phyloP scores from a whole-genome alignment of 108 stramenopile species.

The Stephanodiscus minutulus region DNA sequence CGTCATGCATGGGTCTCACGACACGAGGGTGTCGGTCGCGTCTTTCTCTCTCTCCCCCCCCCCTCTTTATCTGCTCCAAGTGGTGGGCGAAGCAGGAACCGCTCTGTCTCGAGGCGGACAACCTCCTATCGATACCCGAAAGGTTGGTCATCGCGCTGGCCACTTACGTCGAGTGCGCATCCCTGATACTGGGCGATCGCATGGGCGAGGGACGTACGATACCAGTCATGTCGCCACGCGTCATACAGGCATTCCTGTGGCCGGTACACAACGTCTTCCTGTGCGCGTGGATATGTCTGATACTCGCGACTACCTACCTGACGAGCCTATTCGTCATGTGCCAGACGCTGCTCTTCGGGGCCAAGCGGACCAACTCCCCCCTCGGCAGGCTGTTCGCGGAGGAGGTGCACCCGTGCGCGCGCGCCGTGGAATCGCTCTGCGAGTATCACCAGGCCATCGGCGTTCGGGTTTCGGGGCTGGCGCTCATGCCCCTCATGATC shows the following conservation, averaged over 20 bases:
- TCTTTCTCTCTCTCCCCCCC: neutral
- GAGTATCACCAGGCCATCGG: constrained; percentile 77
- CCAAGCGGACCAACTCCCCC: constrained; percentile 66
- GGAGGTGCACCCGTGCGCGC: constrained; percentile 51
- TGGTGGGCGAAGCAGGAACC: constrained; percentile 90
- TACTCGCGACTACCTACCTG: constrained; percentile 60
- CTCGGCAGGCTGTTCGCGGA: constrained; percentile 59
- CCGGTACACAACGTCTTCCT: constrained; percentile 83
- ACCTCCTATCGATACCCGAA: constrained; percentile 65
- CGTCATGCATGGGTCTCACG: neutral
- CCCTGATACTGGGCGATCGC: constrained; percentile 37
- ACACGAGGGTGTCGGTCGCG: neutral
- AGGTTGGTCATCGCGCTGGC: constrained; percentile 56
- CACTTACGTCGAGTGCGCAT: constrained; percentile 57
- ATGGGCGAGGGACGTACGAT: constrained; percentile 35
- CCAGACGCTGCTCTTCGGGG: constrained; percentile 73
- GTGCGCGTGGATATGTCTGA: constrained; percentile 73
- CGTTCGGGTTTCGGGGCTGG: constrained; percentile 70
- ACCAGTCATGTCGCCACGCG: constrained; percentile 37
- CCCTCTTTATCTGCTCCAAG: neutral
- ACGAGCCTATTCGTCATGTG: constrained; percentile 41
- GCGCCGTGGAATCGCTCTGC: constrained; percentile 54
- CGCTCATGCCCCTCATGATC: constrained; percentile 59
- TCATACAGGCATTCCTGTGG: constrained; percentile 76
- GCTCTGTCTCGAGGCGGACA: constrained; percentile 59